Evolutionary conservation across 768 basidiomycete species (phyloP).

Genomic region (Dacryopinax primogenitus): DNA sequence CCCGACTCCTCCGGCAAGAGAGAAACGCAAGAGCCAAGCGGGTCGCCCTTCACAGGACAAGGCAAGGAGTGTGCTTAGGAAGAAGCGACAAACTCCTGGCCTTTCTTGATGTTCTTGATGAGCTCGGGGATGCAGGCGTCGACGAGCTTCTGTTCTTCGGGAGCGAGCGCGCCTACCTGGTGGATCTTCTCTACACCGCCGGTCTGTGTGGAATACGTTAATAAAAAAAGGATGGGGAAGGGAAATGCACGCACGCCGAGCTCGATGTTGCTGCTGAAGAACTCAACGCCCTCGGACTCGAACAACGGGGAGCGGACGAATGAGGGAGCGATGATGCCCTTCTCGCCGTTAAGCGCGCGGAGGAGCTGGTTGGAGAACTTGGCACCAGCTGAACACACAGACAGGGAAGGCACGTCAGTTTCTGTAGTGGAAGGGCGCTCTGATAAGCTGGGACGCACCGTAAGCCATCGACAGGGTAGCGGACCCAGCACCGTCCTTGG

Average conservation of each 20-base stretch:
- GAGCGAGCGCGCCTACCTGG: slow-evolving; percentile 63
- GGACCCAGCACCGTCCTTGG: slow-evolving; percentile 76
- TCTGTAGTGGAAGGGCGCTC: too few relatives aligned
- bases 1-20: too few relatives aligned
- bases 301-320: slow-evolving; percentile 84
- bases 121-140: slow-evolving; percentile 81
- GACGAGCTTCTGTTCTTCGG: slow-evolving; percentile 74
- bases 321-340: slow-evolving; percentile 60
- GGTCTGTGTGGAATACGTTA: slow-evolving; percentile 9
- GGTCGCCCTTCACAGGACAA: too few relatives aligned
- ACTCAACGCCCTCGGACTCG: slow-evolving; percentile 74
- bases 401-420: too few relatives aligned
- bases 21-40: too few relatives aligned
- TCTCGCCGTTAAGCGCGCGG: slow-evolving; percentile 52
- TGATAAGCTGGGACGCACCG: too few relatives aligned
- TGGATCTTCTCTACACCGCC: slow-evolving; percentile 89
- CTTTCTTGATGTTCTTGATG: slow-evolving; percentile 97
- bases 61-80: not conserved
- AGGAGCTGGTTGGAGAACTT: slow-evolving; percentile 52
- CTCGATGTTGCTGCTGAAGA: slow-evolving; percentile 90
- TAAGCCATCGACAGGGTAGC: slow-evolving; percentile 71
- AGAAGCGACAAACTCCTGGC: slow-evolving; percentile 31
- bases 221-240: not conserved
- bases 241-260: slow-evolving; percentile 56
- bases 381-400: slow-evolving; percentile 42